Evolutionary conservation across 2,329 filamentous ascomycete species (phyloP), one percentile per base, ranked within the genome.

Genomic region (Plenodomus lindquistii): DNA sequence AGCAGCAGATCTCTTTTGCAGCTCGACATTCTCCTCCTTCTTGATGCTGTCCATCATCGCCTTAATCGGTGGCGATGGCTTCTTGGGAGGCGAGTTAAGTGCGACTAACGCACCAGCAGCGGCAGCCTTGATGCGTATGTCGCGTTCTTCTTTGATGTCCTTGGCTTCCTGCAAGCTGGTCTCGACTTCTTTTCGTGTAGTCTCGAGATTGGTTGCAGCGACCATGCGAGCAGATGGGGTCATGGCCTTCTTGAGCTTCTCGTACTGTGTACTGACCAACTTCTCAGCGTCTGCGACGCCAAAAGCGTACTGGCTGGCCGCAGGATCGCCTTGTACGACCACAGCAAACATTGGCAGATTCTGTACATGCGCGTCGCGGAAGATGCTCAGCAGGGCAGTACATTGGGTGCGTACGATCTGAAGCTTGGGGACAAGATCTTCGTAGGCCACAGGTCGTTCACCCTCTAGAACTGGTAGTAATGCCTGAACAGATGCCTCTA

Each of bases 21-120:
- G 79, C 58, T 94, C 89, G 21, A 87, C 75, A 64, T 95, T 97
- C 63, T 97, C 94, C 69, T 99, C 95, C 31, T 85, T 86, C 74
- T 97, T 99, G 66, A 99, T 84, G 65, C 93, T 97, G 71, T 99
- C 94, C 94, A 99, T 99, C 73, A 99, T 89, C 2, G 86, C 90
- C 74, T 96, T 97, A 75, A 99, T 99, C 11, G 96, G 85, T 16
- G 87, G 84, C 53, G 90, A 91, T 9, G 93, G 91, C 70, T 96
- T 97, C 82, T 96, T 97, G 0, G 95, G 93, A 9, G 97, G 81
- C 22, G 88, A 81, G 48, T 86, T 85, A 75, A 97, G 86, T n/a
- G 91, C 88, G 40, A 99, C 88, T 47, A 97, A 76, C 10, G 92
- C 92, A 55, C 89, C 91, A 10, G 93, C 91, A 17, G 91, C 89